These are phyloP conservation scores for Russula earlei DNA, from an alignment of 768 basidiomycete species.

Conservation along the genomic window DNA sequence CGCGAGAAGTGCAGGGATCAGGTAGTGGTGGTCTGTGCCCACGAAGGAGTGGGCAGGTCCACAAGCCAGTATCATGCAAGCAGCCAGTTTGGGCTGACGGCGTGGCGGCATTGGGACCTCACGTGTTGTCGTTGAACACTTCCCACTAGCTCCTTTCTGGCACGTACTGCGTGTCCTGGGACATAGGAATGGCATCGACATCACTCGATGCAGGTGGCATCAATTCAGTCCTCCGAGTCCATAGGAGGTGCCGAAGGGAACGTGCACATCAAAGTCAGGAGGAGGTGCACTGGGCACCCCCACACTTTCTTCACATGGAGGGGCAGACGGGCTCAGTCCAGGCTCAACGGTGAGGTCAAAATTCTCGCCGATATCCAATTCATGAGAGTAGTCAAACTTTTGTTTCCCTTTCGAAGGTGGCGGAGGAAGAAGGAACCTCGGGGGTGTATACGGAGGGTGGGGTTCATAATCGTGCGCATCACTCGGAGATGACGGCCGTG, in stretches of 20 bases:
- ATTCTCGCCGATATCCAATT: constrained; percentile 1
- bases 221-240: not conserved
- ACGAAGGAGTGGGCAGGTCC: not conserved
- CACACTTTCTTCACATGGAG: constrained; percentile 14
- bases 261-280: constrained; percentile 1
- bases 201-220: not conserved
- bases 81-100: not conserved
- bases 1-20: not conserved
- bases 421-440: constrained; percentile 8
- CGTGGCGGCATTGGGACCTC: not conserved
- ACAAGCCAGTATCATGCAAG: not conserved
- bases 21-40: not conserved
- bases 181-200: not conserved
- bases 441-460: constrained; percentile 16
- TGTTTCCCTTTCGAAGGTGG: constrained; percentile 17
- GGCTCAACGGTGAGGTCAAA: constrained; percentile 7
- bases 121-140: not conserved
- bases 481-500: not conserved
- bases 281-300: constrained; percentile 11
- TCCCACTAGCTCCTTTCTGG: not conserved
- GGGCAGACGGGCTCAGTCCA: constrained; percentile 11
- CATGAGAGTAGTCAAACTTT: constrained; percentile 14
- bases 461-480: not conserved
- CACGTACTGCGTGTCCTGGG: not conserved
- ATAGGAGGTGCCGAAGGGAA: constrained; percentile 15